Percentiles rank a stretch among this genome's conserved stretches.
phyloP scores from a whole-genome alignment of 192 early-diverging fungal genomes.

The Coemansia sp. region DNA sequence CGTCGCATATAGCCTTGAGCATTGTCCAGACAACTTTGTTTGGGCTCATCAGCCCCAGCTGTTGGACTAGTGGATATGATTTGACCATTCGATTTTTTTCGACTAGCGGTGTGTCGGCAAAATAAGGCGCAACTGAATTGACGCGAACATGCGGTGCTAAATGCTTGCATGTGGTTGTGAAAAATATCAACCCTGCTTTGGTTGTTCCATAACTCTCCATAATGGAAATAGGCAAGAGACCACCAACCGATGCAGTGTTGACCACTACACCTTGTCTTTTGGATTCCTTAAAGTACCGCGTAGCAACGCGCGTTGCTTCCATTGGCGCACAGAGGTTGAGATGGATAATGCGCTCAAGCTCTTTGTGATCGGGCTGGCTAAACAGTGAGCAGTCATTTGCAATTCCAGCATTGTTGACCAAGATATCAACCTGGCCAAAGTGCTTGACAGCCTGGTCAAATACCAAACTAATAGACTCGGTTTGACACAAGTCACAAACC shows the following conservation, averaged over 20 bases:
- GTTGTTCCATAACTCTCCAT: conserved; percentile 79
- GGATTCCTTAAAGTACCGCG: conserved; percentile 58
- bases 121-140: conserved; percentile 65
- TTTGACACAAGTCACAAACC: conserved; percentile 53
- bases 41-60: conserved; percentile 39
- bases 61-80: conserved; percentile 30
- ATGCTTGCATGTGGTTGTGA: conserved; percentile 53
- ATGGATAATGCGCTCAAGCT: conserved; percentile 61
- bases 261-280: conserved; percentile 61
- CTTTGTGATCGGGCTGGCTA: conserved; percentile 52
- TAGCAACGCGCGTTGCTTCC: conserved; percentile 69
- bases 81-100: conserved; percentile 32
- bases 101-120: conserved; percentile 59
- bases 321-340: conserved; percentile 77
- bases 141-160: conserved; percentile 57
- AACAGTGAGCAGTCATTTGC: conserved; percentile 53
- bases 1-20: conserved; percentile 58
- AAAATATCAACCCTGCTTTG: conserved; percentile 70
- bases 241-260: conserved; percentile 76
- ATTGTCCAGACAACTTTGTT: conserved; percentile 59
- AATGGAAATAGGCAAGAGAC: conserved; percentile 53
- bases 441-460: conserved; percentile 51
- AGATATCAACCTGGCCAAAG: conserved; percentile 61
- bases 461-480: conserved; percentile 13
- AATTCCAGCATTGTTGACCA: conserved; percentile 67